Percentiles rank a stretch among this genome's conserved stretches.
Evolutionary conservation across 345 rosid genomes (phyloP).

Genomic region (Lumnitzera racemosa): DNA sequence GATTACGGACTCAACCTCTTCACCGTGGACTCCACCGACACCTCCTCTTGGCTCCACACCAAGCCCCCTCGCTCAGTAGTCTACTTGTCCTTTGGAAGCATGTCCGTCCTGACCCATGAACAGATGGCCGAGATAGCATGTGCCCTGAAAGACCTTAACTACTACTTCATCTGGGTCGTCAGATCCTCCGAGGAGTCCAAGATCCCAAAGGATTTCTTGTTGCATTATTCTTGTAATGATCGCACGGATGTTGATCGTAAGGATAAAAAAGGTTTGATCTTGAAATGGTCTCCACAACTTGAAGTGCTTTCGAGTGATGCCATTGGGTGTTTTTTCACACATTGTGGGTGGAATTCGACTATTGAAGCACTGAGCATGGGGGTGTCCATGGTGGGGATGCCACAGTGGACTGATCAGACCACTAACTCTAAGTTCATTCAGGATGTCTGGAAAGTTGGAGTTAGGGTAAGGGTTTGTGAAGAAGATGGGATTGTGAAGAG

Average conservation of each 20-base stretch:
- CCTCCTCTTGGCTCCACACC: conserved; percentile 33
- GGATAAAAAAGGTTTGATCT: conserved; percentile 24
- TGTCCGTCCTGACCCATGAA: conserved; percentile 23
- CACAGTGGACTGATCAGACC: conserved; percentile 19
- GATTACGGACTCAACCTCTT: conserved; percentile 47
- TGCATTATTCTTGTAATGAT: not conserved
- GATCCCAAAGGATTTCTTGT: conserved; percentile 22
- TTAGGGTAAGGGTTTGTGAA: conserved; percentile 32
- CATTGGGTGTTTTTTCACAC: conserved; percentile 53
- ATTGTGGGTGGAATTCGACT: conserved; percentile 55
- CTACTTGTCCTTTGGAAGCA: conserved; percentile 67
- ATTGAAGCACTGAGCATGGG: conserved; percentile 14
- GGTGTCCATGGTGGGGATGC: conserved; percentile 19
- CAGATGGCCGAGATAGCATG: conserved; percentile 54
- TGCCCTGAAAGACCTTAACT: conserved; percentile 21
- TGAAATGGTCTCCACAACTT: conserved; percentile 52
- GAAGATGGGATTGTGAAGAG: conserved; percentile 41
- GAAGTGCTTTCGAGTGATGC: conserved; percentile 36
- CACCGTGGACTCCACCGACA: conserved; percentile 16
- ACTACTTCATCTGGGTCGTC: conserved; percentile 47
- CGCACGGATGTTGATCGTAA: not conserved
- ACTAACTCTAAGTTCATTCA: conserved; percentile 41
- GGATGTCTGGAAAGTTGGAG: conserved; percentile 57
- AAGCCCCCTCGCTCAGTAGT: conserved; percentile 47
- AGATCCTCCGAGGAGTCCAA: conserved; percentile 40